These are phyloP conservation scores for Boletus bicolor DNA, from an alignment of 768 basidiomycete genomes.

Conservation along the genomic window DNA sequence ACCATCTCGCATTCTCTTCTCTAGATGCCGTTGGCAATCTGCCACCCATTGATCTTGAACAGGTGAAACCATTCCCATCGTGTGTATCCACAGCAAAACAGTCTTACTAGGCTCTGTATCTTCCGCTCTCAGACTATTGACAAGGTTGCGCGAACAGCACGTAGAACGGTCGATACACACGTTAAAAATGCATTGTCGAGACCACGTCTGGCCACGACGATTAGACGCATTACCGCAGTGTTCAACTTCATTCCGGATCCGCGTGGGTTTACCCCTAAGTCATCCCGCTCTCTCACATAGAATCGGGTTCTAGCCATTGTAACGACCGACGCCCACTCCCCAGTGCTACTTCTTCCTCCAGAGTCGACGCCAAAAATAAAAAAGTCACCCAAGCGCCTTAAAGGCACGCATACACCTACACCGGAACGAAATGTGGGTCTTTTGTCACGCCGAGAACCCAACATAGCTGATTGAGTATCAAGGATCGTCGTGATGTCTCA, in stretches of 20 bases:
- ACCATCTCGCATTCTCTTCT: constrained; percentile 64
- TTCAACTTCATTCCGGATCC: constrained; percentile 64
- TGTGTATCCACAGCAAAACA: not conserved
- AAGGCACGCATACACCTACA: constrained; percentile 2
- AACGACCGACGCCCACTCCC: constrained; percentile 42
- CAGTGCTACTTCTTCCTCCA: constrained; percentile 36
- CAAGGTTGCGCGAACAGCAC: constrained; percentile 64
- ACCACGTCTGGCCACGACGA: constrained; percentile 62
- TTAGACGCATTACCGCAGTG: constrained; percentile 69
- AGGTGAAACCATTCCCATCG: constrained; percentile 38
- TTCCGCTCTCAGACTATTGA: constrained; percentile 53
- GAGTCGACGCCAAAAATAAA: constrained; percentile 16
- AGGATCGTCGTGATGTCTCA: constrained; percentile 13
- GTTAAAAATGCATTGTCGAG: constrained; percentile 68
- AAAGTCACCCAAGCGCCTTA: constrained; percentile 2
- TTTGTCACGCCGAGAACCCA: constrained; percentile 1
- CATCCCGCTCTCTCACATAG: constrained; percentile 10
- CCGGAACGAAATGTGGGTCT: constrained; percentile 22
- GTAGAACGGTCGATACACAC: constrained; percentile 67
- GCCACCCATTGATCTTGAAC: constrained; percentile 59
- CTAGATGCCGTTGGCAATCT: constrained; percentile 55
- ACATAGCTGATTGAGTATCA: constrained; percentile 8
- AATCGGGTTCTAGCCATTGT: constrained; percentile 46
- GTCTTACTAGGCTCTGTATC: constrained; percentile 5
- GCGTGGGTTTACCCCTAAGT: constrained; percentile 47